Percentiles rank a stretch among this genome's conserved stretches.
phyloP scores from a whole-genome alignment of 805 yeast species.

The Ogataea pignaliae region DNA sequence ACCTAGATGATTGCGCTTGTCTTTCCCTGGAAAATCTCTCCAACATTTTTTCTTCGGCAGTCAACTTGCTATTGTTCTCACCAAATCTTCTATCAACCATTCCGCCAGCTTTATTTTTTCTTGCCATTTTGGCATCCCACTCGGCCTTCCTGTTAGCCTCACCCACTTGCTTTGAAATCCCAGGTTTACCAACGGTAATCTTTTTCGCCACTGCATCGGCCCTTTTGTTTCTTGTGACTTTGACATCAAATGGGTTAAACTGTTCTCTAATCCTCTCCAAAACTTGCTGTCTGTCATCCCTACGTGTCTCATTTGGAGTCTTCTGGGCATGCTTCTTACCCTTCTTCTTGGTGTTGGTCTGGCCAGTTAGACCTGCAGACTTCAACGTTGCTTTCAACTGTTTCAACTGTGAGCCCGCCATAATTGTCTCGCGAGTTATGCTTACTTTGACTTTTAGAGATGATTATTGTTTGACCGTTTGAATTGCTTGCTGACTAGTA shows the following conservation, averaged over 20 bases:
- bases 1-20: slow-evolving; percentile 55
- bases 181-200: slow-evolving; percentile 63
- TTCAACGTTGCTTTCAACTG: slow-evolving; percentile 73
- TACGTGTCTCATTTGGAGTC: slow-evolving; percentile 59
- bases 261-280: slow-evolving; percentile 67
- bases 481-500: no score
- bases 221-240: slow-evolving; percentile 62
- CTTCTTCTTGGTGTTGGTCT: slow-evolving; percentile 62
- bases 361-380: slow-evolving; percentile 82
- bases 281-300: slow-evolving; percentile 59
- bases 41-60: slow-evolving; percentile 91
- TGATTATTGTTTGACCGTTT: no score
- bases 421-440: slow-evolving; percentile 19
- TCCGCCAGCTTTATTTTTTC: slow-evolving; percentile 72
- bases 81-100: slow-evolving; percentile 88
- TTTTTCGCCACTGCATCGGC: slow-evolving; percentile 40
- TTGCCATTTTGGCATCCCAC: slow-evolving; percentile 58
- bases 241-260: slow-evolving; percentile 86
- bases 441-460: no score
- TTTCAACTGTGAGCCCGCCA: slow-evolving; percentile 88
- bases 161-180: slow-evolving; percentile 61
- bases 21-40: slow-evolving; percentile 90
- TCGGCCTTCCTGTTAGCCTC: slow-evolving; percentile 59
- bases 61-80: slow-evolving; percentile 64
- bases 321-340: slow-evolving; percentile 43